Evolutionary conservation across 495 filamentous ascomycete genomes (phyloP).

Genomic region (Amorphotheca resinae): DNA sequence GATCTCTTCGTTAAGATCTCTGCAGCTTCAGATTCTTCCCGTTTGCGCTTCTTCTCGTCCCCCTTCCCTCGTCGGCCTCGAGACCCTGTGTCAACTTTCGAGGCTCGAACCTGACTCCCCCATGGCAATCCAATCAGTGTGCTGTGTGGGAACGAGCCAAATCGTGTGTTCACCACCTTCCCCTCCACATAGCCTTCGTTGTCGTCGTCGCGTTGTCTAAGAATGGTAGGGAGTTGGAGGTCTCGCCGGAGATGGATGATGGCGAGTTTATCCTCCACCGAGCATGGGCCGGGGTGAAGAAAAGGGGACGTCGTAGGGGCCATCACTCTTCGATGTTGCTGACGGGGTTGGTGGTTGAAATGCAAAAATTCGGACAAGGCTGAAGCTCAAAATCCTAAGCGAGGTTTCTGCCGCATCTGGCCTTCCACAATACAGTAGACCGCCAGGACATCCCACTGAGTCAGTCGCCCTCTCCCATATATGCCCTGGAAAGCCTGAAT

Average conservation of each 20-base stretch:
- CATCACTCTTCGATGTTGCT: constrained; percentile 10
- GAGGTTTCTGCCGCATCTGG: constrained; percentile 4
- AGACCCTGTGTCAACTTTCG: constrained; percentile 80
- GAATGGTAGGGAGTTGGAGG: constrained; percentile 59
- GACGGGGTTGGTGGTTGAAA: constrained; percentile 3
- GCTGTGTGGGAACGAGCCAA: constrained; percentile 86
- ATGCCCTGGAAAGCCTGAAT: constrained; percentile 8
- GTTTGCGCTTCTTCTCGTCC: constrained; percentile 42
- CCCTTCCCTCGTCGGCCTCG: constrained; percentile 47
- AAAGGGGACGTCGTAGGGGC: constrained; percentile 48
- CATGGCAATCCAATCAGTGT: constrained; percentile 73
- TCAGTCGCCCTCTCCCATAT: constrained; percentile 2
- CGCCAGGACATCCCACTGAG: constrained; percentile 1
- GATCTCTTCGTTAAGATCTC: constrained; percentile 15
- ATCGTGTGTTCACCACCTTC: constrained; percentile 81
- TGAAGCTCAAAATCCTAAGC: constrained; percentile 3
- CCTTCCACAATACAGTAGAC: too few species aligned
- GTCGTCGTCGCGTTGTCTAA: constrained; percentile 45
- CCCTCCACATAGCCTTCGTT: constrained; percentile 67
- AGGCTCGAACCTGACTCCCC: constrained; percentile 84
- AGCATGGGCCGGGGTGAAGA: constrained; percentile 45
- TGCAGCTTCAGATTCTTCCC: constrained; percentile 24
- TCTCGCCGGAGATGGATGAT: constrained; percentile 80
- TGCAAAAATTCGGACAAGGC: constrained; percentile 3
- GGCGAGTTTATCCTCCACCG: constrained; percentile 47